Base-by-base conservation (phyloP, 495 filamentous ascomycete genomes). In the Penicillium parvum region DNA sequence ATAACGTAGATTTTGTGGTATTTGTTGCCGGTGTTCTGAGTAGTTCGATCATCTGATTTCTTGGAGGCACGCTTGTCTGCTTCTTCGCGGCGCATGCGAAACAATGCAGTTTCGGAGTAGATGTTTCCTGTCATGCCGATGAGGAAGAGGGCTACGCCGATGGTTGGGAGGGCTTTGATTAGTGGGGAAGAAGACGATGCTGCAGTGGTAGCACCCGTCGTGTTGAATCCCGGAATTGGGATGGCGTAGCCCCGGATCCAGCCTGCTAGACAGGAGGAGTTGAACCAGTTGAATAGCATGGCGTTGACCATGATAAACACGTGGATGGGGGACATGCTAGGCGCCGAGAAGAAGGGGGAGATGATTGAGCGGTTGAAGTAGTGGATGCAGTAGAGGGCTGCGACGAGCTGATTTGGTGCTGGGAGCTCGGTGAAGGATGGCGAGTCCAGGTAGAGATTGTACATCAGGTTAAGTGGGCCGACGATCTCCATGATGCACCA, bases 321-420 rank as follows among this genome's bases (percentile, higher is more conserved):
- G 60, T 89, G 86, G 37, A 91, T 85, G 16, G 90, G 90, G 7
- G 90, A 90, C 85, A 98, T 96, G 63, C 80, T 85, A 0, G 89
- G 90, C 39, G 90, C 88, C 21, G 90, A 72, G 50, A 90, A 67
- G 28, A 83, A 71, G 1, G 92, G 90, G 25, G 81, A 80, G 43
- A 96, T 64, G 40, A 96, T 62, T 14, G 91, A 86, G 48, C 92
- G 87, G 73, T 98, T 89, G 55, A 79, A 43, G 67, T 98, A 98
- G 65, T 98, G 92, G 45, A 86, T 76, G 37, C 77, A 58, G 55
- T 64, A 69, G 0, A 69, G 59, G 3, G 50, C 36, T 2, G 50
- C 58, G n/a, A 58, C 48, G 17, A 65, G 56, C 42, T 64, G 61
- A 27, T 68, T 69, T n/a, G 52, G 38, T 2, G 45, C 19, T 2